Conservation (phyloP, 345 rosid genomes). For the Syzygium aqueum region DNA sequence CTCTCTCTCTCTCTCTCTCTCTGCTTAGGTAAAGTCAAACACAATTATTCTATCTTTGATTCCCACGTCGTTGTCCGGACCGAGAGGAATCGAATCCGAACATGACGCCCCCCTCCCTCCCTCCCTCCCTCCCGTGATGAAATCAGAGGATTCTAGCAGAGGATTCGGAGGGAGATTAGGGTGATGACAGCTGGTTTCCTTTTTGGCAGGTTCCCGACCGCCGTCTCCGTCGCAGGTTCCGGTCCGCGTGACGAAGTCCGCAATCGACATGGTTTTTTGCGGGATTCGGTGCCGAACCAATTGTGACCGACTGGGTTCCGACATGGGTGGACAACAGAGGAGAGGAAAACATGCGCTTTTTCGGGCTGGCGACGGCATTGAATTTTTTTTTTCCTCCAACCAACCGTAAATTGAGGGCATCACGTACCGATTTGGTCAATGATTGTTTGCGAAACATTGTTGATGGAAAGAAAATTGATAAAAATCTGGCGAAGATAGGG, state of each 20-base stretch:
- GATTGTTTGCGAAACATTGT: neutral
- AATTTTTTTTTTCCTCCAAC: neutral
- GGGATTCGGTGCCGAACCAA: neutral
- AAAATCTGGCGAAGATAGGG: neutral
- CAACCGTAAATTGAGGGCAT: neutral
- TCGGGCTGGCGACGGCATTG: too few relatives aligned
- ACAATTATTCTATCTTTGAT: neutral
- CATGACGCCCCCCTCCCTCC: neutral
- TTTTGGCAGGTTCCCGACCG: neutral
- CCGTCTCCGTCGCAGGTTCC: neutral
- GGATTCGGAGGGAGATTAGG: neutral
- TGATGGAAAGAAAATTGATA: too few relatives aligned
- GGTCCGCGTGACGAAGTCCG: neutral
- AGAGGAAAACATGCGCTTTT: neutral
- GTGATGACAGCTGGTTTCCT: neutral
- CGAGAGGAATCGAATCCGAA: neutral
- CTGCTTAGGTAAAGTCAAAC: neutral
- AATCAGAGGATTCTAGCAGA: neutral
- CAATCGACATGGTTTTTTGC: too few relatives aligned
- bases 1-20: neutral
- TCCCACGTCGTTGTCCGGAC: neutral
- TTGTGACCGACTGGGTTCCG: neutral
- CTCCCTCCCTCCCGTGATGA: neutral
- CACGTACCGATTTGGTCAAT: neutral
- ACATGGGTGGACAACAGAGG: neutral